Conservation (phyloP, 345 rosid species). For the Citropsis articulata region DNA sequence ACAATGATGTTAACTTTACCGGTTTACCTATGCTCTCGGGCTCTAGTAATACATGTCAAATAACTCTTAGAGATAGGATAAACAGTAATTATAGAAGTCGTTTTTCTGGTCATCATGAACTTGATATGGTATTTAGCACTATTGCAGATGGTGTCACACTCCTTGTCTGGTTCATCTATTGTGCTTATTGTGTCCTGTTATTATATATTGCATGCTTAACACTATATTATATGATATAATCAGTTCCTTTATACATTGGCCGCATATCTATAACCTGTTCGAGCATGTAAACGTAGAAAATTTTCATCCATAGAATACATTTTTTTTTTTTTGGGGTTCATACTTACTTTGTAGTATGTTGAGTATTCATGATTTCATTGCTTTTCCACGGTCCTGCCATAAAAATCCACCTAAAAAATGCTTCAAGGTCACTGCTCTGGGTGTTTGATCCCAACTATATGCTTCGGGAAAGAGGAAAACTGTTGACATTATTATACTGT, state of each 20-base stretch:
- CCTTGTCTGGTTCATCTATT: neutral
- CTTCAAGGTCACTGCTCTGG: neutral
- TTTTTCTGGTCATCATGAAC: neutral
- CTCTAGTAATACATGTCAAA: neutral
- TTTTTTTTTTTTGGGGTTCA: no score
- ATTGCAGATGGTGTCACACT: neutral
- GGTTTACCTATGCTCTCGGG: neutral
- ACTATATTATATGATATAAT: neutral
- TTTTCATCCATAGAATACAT: neutral
- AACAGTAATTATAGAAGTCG: neutral
- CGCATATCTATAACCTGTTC: neutral
- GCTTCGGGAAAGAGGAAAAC: neutral
- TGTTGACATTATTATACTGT: neutral
- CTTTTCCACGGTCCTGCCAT: neutral
- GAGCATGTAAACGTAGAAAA: neutral
- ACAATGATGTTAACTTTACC: neutral
- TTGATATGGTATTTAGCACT: neutral
- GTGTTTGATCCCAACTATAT: neutral
- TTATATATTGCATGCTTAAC: neutral
- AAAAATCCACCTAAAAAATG: neutral
- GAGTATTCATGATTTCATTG: neutral
- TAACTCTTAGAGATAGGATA: neutral
- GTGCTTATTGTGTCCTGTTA: neutral
- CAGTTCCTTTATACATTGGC: neutral
- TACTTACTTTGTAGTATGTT: no score